Percentiles rank a stretch among this genome's conserved stretches.
These are phyloP conservation scores for Populus pruinosa DNA, from an alignment of 345 rosid genomes.

Conservation along the genomic window DNA sequence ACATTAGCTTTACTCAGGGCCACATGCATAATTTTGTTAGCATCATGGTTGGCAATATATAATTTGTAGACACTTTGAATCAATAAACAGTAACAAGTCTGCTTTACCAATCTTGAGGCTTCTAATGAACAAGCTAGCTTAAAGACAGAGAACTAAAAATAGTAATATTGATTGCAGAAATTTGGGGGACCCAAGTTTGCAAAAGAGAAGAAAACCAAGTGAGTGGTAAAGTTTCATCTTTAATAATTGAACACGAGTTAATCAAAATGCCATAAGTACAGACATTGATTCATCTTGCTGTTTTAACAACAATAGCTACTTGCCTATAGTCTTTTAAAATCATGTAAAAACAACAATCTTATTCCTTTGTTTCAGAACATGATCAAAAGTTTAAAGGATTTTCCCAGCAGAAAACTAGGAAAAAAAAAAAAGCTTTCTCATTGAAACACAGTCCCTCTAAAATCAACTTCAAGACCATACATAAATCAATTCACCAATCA, in stretches of 20 bases:
- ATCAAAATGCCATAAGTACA: neutral
- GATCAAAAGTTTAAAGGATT: neutral
- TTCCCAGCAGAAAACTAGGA: neutral
- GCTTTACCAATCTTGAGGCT: neutral
- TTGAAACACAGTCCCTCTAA: neutral
- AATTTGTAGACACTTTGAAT: neutral
- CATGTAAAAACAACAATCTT: neutral
- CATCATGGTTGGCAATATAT: too few species aligned
- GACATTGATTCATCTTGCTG: neutral
- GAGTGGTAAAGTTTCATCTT: neutral
- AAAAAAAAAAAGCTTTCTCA: neutral
- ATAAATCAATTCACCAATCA: neutral
- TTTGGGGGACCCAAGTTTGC: neutral
- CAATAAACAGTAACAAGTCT: neutral
- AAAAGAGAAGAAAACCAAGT: neutral
- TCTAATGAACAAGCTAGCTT: neutral
- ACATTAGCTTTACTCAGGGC: too few species aligned
- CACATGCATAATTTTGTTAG: too few species aligned
- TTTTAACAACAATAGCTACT: neutral
- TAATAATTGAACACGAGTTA: too few species aligned
- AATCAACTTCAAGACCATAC: neutral
- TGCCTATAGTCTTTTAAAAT: neutral
- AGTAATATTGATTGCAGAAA: neutral
- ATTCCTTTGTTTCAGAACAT: neutral
- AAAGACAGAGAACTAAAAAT: neutral